Base-by-base conservation (phyloP, 805 yeast species). In the Candida khao-thaluensis region DNA sequence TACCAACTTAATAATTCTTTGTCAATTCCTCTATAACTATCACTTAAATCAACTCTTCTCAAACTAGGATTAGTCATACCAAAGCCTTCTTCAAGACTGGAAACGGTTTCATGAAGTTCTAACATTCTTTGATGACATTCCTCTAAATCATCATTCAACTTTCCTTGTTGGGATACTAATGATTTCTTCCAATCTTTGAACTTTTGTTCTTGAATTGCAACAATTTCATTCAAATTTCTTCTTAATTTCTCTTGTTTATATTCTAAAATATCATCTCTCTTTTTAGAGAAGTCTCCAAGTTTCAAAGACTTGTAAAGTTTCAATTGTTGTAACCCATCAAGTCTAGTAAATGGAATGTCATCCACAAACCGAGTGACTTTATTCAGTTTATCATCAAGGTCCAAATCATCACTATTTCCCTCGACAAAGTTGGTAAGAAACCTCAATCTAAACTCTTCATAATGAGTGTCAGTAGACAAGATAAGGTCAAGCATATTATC, bases 401-500 rank as follows among this genome's bases (percentile, higher is more conserved):
- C 24, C 7, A 8, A 7, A 10, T 10, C 20, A 28, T 17, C 10
- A 3, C 14, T 22, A 11, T 29, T 21, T 7, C 14, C 23, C 8
- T 26, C 11, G 18, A 18, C 11, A 7, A 4, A 14, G 18, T 38
- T 37, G 17, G 15, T 21, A 7, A 41, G 18, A 31, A 29, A 41
- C 2, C 15, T 17, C 10, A 14, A 25, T 30, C 48, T 37, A 62
- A 78, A 87, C 23, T 69, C 70, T 50, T 84, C 95, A 62, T 82
- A 88, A 56, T 84, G 78, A n/a, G 70, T 68, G 50, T 88, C 91
- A 5, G 95, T 86, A 6, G 88, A 71, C n/a, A 66, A 56, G 28
- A 87, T 79, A 48, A 90, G 72, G 53, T 89, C 96, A 35, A 85
- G 74, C 83, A 87, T 76, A 59, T 86, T 76, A 15, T 80, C 72